These are phyloP conservation scores for Fonsecaea multimorphosa DNA, from an alignment of 2,329 filamentous ascomycete species.

Conservation along the genomic window DNA sequence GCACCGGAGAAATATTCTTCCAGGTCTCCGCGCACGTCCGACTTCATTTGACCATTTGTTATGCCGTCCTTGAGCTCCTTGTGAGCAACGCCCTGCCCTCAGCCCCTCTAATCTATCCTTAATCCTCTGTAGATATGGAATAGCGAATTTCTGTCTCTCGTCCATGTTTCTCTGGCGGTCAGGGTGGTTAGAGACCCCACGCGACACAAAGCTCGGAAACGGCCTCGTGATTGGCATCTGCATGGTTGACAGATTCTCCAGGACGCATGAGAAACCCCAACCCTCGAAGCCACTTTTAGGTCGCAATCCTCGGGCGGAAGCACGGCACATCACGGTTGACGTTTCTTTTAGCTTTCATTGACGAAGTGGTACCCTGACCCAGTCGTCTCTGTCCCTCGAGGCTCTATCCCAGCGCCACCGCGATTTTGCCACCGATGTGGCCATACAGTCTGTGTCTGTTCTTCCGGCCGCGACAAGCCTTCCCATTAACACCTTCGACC, in stretches of 20 bases:
- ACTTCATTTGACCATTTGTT: not conserved
- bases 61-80: not conserved
- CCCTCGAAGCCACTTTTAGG: conserved; percentile 5
- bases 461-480: not conserved
- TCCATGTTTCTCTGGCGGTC: not conserved
- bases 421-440: conserved; percentile 9
- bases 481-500: conserved; percentile 8
- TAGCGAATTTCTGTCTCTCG: not conserved
- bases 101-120: not conserved
- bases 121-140: not conserved
- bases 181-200: not conserved
- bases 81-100: not conserved
- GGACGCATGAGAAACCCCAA: conserved; percentile 23
- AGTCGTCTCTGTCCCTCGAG: not conserved
- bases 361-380: conserved; percentile 1
- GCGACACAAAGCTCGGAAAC: conserved; percentile 28
- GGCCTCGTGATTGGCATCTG: conserved; percentile 36
- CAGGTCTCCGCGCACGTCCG: not conserved
- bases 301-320: not conserved
- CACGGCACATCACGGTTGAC: not conserved
- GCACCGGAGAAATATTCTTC: not conserved
- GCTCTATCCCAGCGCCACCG: not conserved
- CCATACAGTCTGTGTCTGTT: conserved; percentile 18
- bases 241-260: conserved; percentile 37
- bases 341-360: not conserved